phyloP scores from a whole-genome alignment of 352 stramenopile species.

The Phytophthora syringae region DNA sequence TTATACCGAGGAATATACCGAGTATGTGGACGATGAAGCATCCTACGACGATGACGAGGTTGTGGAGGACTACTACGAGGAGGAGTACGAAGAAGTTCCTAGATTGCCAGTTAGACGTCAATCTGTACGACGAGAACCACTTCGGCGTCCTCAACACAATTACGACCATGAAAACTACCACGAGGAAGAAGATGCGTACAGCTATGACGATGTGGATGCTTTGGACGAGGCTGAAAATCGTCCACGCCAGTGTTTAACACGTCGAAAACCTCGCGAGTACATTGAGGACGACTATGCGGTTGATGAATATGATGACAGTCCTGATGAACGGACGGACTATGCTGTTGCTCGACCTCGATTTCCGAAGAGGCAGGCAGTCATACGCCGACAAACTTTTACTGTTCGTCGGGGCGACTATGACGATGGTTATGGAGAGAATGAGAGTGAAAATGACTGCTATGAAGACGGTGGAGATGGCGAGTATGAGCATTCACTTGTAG shows the following conservation, averaged over 20 bases:
- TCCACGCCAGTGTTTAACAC: conserved; percentile 13
- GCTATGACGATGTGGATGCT: conserved; percentile 8
- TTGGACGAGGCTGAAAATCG: conserved; percentile 6
- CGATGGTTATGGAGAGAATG: conserved; percentile 10
- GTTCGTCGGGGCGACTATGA: conserved; percentile 15
- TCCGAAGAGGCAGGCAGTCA: conserved; percentile 11
- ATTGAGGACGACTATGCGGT: conserved; percentile 27
- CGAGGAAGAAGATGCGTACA: conserved; percentile 24
- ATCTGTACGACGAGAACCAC: conserved; percentile 17
- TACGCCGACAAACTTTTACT: conserved; percentile 19
- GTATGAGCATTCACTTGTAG: conserved; percentile 13
- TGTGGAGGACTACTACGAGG: conserved; percentile 24
- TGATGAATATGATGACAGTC: conserved; percentile 8
- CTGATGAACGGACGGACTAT: conserved; percentile 13
- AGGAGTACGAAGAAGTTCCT: conserved; percentile 15
- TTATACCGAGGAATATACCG: conserved; percentile 13
- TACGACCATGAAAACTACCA: conserved; percentile 21
- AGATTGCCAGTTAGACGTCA: conserved; percentile 14
- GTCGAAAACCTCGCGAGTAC: conserved; percentile 20
- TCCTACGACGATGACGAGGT: conserved; percentile 12
- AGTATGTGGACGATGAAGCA: conserved; percentile 27
- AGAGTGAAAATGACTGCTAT: conserved; percentile 23
- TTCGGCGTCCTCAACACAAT: conserved; percentile 10
- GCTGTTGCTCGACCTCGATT: conserved; percentile 7
- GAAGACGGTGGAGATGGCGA: conserved; percentile 8